These are phyloP conservation scores for Athelia psychrophila DNA, from an alignment of 1,284 basidiomycete species.

Conservation along the genomic window DNA sequence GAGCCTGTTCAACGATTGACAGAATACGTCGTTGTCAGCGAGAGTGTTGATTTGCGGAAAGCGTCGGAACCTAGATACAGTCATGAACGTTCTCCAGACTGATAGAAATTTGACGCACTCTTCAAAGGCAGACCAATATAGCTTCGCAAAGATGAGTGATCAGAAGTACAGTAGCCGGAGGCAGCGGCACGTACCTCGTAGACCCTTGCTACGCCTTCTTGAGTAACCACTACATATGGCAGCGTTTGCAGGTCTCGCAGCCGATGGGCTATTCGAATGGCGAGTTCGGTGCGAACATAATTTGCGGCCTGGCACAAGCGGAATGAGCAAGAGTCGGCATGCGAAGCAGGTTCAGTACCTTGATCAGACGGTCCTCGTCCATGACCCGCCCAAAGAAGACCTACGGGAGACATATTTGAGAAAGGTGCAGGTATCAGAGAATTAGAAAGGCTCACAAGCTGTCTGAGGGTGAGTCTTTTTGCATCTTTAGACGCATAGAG, in stretches of 20 bases:
- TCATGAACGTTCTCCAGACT: neutral
- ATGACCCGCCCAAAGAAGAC: constrained; percentile 77
- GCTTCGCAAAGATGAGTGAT: constrained; percentile 35
- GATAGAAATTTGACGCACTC: constrained; percentile 64
- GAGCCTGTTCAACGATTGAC: constrained; percentile 62
- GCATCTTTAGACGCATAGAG: constrained; percentile 77
- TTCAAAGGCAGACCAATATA: constrained; percentile 82
- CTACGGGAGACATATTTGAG: constrained; percentile 24
- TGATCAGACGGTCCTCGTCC: constrained; percentile 72
- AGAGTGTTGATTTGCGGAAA: constrained; percentile 75
- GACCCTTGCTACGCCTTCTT: constrained; percentile 81
- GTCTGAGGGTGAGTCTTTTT: constrained; percentile 73
- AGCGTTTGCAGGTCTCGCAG: constrained; percentile 84
- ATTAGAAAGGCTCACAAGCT: constrained; percentile 66
- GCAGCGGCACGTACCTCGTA: constrained; percentile 74
- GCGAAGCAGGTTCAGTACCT: constrained; percentile 37
- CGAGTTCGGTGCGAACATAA: constrained; percentile 86
- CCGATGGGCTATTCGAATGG: constrained; percentile 86
- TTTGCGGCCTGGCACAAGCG: constrained; percentile 66
- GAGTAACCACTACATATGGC: constrained; percentile 87
- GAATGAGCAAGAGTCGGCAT: constrained; percentile 2
- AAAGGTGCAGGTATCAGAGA: constrained; percentile 10
- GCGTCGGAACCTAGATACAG: constrained; percentile 57
- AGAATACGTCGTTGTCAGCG: constrained; percentile 79
- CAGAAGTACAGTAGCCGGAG: no score